Conservation (phyloP, 225 moss, liverwort and hornwort species). For the Rhytidiadelphus loreus region DNA sequence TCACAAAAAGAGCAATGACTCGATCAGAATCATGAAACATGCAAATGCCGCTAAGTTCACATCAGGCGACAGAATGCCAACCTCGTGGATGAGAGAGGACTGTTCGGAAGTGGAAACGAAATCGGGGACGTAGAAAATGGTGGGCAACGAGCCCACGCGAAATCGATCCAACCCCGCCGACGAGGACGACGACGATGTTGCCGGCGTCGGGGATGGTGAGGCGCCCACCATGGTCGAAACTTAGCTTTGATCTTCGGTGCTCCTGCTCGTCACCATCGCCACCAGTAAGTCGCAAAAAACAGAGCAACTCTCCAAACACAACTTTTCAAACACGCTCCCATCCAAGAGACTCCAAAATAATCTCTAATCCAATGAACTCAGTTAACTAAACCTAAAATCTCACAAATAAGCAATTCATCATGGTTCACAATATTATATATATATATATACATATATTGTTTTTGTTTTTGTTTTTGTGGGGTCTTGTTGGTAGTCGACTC, state of each 20-base stretch:
- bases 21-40: neutral
- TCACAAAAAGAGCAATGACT: neutral
- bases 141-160: constrained; percentile 44
- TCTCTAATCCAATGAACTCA: neutral
- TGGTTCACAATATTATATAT: neutral
- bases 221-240: neutral
- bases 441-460: too few species aligned
- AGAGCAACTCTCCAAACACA: neutral
- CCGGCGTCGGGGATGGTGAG: neutral
- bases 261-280: neutral
- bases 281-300: neutral
- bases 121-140: constrained; percentile 62
- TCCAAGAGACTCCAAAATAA: neutral
- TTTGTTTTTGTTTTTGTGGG: too few species aligned
- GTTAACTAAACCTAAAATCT: neutral
- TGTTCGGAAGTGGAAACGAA: constrained; percentile 45
- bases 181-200: neutral
- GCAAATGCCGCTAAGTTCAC: neutral
- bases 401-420: neutral
- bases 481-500: neutral
- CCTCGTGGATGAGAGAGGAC: constrained; percentile 47
- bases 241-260: neutral
- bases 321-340: neutral
- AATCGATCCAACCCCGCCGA: constrained; percentile 15
- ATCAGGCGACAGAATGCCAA: neutral